Conservation (phyloP, 177 flowering plant species). For the Telopea speciosissima region DNA sequence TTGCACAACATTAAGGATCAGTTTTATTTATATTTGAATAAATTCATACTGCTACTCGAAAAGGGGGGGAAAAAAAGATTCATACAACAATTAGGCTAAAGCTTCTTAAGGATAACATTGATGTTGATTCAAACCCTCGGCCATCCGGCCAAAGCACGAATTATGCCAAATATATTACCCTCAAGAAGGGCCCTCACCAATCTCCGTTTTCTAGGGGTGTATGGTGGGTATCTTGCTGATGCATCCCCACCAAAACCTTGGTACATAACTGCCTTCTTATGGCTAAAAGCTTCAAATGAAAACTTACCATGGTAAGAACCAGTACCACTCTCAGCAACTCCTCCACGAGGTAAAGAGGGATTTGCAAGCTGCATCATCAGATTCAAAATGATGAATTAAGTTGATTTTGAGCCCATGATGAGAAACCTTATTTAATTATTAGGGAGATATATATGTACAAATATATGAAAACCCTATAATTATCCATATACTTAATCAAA, state of each 20-base stretch:
- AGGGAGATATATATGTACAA: no score
- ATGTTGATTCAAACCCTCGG: conserved; percentile 6
- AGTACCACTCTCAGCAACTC: conserved; percentile 62
- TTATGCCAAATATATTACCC: conserved; percentile 20
- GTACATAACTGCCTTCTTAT: conserved; percentile 45
- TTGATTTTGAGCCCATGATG: no score
- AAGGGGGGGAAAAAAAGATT: no score
- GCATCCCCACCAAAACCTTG: conserved; percentile 35
- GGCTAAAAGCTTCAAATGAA: conserved; percentile 56
- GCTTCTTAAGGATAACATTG: neutral
- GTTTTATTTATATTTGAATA: no score
- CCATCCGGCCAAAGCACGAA: conserved; percentile 26
- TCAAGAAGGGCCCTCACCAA: conserved; percentile 27
- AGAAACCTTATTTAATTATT: no score
- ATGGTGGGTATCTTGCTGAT: conserved; percentile 39
- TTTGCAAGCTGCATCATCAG: conserved; percentile 24
- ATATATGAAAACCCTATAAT: no score
- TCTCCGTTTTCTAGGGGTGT: conserved; percentile 25
- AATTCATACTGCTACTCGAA: no score
- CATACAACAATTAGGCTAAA: no score
- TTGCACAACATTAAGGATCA: neutral
- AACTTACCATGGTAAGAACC: conserved; percentile 57
- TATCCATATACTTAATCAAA: no score
- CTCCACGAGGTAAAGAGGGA: conserved; percentile 47
- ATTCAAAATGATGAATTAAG: neutral